Evolutionary conservation across 371 early-diverging fungal species (phyloP).

Genomic region (Chytridiales sp.): DNA sequence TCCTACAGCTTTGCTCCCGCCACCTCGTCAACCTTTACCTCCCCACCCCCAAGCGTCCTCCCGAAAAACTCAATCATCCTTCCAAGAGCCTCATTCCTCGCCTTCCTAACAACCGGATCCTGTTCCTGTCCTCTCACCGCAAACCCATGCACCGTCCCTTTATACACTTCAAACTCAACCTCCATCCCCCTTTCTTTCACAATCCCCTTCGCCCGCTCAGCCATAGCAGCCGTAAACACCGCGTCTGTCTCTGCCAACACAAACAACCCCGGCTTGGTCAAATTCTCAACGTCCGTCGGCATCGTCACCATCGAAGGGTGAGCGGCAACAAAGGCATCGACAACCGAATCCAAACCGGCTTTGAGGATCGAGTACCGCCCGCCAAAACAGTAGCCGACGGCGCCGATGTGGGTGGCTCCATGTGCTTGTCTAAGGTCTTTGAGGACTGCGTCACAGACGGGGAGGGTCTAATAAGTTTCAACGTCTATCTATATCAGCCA

Average conservation of each 20-base stretch:
- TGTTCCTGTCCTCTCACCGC: too few relatives aligned
- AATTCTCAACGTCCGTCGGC: background rate
- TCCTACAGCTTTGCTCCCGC: too few relatives aligned
- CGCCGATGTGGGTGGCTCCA: background rate
- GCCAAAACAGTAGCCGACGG: constrained; percentile 12
- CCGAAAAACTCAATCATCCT: too few relatives aligned
- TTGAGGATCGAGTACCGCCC: background rate
- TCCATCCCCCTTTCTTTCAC: too few relatives aligned
- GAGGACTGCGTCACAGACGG: background rate
- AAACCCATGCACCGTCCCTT: too few relatives aligned
- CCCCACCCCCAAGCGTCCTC: too few relatives aligned
- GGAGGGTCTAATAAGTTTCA: background rate
- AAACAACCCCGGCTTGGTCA: constrained; percentile 8
- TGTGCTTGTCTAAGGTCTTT: background rate
- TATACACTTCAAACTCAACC: too few relatives aligned
- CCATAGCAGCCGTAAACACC: too few relatives aligned
- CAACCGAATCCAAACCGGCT: background rate
- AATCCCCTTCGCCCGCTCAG: too few relatives aligned
- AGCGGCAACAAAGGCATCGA: background rate
- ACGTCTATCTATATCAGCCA: background rate
- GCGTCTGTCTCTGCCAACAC: constrained; percentile 2
- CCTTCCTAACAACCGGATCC: too few relatives aligned
- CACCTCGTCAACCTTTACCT: too few relatives aligned
- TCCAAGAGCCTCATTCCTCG: too few relatives aligned
- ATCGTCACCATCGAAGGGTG: constrained; percentile 2